A percentile compares a stretch with the other conserved stretches of the same genome.
Evolutionary conservation across 2,329 filamentous ascomycete genomes (phyloP).

Genomic region (Berkeleyomyces rouxiae): DNA sequence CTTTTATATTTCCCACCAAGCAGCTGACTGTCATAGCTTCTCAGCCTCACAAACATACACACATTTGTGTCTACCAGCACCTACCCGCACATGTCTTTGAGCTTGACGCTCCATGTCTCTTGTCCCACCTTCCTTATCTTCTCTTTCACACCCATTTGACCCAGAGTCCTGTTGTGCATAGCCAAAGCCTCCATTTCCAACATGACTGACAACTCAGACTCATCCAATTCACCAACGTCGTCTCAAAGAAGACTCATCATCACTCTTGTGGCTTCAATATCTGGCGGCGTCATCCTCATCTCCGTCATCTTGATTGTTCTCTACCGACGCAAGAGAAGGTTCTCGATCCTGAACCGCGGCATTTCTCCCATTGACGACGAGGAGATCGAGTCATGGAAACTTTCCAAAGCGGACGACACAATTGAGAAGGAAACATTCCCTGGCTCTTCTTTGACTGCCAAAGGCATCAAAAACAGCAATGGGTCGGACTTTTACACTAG

Average conservation of each 20-base stretch:
- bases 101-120: background rate
- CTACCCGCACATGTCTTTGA: background rate
- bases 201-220: background rate
- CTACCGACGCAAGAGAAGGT: slow-evolving; percentile 23
- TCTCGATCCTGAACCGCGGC: slow-evolving; percentile 34
- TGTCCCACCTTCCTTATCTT: background rate
- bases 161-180: background rate
- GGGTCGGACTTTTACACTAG: background rate
- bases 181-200: background rate
- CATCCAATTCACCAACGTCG: background rate
- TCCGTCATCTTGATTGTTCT: slow-evolving; percentile 23
- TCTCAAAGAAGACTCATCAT: slow-evolving; percentile 31
- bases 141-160: background rate
- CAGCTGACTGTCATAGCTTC: background rate
- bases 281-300: slow-evolving; percentile 23
- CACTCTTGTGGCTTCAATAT: slow-evolving; percentile 34
- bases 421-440: slow-evolving; percentile 18
- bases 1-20: background rate
- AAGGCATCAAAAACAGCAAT: background rate
- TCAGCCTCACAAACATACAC: background rate
- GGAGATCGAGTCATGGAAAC: slow-evolving; percentile 49
- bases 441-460: background rate
- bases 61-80: background rate
- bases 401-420: slow-evolving; percentile 18
- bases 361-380: slow-evolving; percentile 47